Evolutionary conservation across 345 rosid species (phyloP).

Genomic region (Gossypium mustelinum): DNA sequence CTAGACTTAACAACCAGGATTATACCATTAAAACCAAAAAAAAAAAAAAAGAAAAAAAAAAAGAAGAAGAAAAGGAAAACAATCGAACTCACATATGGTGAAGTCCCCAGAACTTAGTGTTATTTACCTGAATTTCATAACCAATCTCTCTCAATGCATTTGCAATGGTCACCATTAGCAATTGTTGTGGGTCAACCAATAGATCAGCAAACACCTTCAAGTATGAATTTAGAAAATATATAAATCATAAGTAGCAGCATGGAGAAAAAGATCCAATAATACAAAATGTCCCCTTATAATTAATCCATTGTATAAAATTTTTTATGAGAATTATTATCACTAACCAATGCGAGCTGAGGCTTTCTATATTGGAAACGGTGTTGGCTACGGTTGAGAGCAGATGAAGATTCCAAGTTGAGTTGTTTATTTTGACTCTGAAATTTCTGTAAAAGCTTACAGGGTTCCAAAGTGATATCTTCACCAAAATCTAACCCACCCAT

Average conservation of each 20-base stretch:
- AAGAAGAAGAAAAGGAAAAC: not conserved
- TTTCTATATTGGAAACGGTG: conserved; percentile 58
- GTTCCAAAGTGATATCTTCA: conserved; percentile 45
- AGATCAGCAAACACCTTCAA: conserved; percentile 76
- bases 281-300: not conserved
- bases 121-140: conserved; percentile 66
- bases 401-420: conserved; percentile 30
- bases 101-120: conserved; percentile 1
- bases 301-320: not conserved
- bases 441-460: conserved; percentile 44
- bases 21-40: not conserved
- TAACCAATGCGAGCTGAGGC: conserved; percentile 86
- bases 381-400: conserved; percentile 40
- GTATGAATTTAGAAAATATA: conserved; percentile 11
- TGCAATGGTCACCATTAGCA: conserved; percentile 76
- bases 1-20: not conserved
- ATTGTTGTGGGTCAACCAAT: conserved; percentile 70
- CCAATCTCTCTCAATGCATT: conserved; percentile 67
- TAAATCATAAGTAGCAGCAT: conserved; percentile 3
- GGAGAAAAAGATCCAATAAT: not conserved
- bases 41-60: no score
- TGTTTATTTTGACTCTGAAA: conserved; percentile 38
- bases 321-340: conserved; percentile 18
- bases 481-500: conserved; percentile 66
- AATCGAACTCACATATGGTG: conserved; percentile 1